Evolutionary conservation across 2,329 filamentous ascomycete species (phyloP), one percentile per base, ranked within the genome.

Genomic region (Alternaria triticimaculans): DNA sequence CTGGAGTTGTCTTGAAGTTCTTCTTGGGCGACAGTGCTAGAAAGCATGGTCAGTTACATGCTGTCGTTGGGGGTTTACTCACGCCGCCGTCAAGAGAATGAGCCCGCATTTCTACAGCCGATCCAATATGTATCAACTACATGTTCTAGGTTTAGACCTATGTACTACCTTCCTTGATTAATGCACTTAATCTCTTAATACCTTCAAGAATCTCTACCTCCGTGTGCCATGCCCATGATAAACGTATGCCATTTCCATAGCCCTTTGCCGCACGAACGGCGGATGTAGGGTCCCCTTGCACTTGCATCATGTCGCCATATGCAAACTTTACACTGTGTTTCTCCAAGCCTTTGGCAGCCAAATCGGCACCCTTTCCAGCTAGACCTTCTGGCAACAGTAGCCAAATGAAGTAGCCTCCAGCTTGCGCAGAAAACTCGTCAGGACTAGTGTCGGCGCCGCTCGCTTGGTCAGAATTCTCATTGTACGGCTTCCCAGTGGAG

Each of bases 241-340:
- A 33, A 25, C 65, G 55, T 14, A 69, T 66, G 9, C 67, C 67
- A 23, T 57, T 62, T 9, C 67, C 58, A 44, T 61, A 69, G 2
- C 63, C 60, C 5, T 63, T 53, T 28, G 55, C 44, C 20, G 62
- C 60, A 33, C 63, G 55, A 43, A 62, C 50, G 6, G 50, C 25
- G 10, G 58, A 64, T 15, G 25, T 30, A 43, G 44, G 20, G n/a
- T 69, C 66, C 6, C 64, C 76, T 30, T 80, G 78, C 8, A 82
- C 70, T 71, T 89, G 87, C 77, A 94, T 95, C 68, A 90, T 83
- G 53, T 84, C 83, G 1, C 92, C 93, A 7, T 85, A 82, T 3
- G 88, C 90, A 23, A 94, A 82, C 25, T 88, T 83, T 62, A 95
- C 76, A 49, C 87, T 86, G 76, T 90, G 88, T 57, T 89, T 85